These are phyloP conservation scores for Neurospora sp. DNA, from an alignment of 495 filamentous ascomycete species.

Conservation along the genomic window DNA sequence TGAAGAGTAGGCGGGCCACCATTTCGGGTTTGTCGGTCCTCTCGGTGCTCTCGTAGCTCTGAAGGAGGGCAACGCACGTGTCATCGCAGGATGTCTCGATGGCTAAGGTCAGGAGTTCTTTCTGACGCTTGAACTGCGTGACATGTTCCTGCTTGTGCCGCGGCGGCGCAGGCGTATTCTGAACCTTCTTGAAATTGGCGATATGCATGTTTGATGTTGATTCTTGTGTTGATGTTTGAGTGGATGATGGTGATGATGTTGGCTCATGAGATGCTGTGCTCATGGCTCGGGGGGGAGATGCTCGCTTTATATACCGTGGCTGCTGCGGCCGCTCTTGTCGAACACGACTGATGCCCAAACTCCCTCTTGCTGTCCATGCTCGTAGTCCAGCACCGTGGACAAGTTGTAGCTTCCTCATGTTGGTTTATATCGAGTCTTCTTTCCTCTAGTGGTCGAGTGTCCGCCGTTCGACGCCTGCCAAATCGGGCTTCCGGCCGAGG, in stretches of 20 bases:
- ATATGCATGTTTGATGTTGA: not conserved
- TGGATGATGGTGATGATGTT: not conserved
- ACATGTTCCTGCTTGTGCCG: not conserved
- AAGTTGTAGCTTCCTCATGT: not conserved
- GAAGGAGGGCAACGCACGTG: slow-evolving; percentile 79
- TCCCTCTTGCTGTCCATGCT: not conserved
- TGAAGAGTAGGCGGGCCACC: slow-evolving; percentile 56
- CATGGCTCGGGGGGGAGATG: not conserved
- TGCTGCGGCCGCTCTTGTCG: not conserved
- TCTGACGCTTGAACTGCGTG: not conserved
- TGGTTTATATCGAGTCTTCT: not conserved
- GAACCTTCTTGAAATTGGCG: not conserved
- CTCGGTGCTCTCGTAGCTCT: slow-evolving; percentile 16
- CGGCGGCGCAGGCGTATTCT: not conserved
- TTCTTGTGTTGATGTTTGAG: not conserved
- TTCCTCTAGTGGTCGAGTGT: not conserved
- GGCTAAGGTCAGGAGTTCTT: slow-evolving; percentile 57
- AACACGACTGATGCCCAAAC: not conserved
- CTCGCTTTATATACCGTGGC: not conserved
- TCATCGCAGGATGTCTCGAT: slow-evolving; percentile 98
- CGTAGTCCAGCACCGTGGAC: not conserved
- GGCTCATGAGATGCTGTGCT: not conserved
- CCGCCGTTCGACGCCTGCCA: not conserved
- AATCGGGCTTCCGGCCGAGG: not conserved
- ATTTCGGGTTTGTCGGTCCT: slow-evolving; percentile 10